Evolutionary conservation across 1,139 yeast genomes (phyloP).

Genomic region (Tardiomyces blankii): DNA sequence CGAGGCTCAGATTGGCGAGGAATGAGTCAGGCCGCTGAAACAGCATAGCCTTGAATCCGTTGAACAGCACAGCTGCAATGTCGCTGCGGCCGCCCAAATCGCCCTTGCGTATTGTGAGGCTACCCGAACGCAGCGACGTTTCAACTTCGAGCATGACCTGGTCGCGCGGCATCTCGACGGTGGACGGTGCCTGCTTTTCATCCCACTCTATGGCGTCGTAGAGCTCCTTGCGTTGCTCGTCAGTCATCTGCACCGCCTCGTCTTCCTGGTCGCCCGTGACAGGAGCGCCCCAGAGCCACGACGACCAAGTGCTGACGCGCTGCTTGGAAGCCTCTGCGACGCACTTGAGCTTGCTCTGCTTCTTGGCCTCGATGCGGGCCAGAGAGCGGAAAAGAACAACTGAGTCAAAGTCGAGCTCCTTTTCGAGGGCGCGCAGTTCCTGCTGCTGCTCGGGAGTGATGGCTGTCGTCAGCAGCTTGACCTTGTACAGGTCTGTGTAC

Average conservation of each 20-base stretch:
- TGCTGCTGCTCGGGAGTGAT: conserved; percentile 20
- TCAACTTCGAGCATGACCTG: conserved; percentile 55
- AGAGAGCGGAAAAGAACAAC: conserved; percentile 75
- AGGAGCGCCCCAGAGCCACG: conserved; percentile 29
- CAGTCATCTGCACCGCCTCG: conserved; percentile 29
- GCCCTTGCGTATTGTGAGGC: conserved; percentile 45
- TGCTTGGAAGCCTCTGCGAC: not conserved
- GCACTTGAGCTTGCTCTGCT: conserved; percentile 32
- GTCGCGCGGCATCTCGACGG: conserved; percentile 64
- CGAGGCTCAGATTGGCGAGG: conserved; percentile 57
- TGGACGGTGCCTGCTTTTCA: conserved; percentile 44
- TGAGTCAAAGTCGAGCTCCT: conserved; percentile 58
- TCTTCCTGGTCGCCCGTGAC: conserved; percentile 14
- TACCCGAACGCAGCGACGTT: conserved; percentile 66
- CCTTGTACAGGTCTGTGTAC: conserved; percentile 64
- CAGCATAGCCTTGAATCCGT: conserved; percentile 67
- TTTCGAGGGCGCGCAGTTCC: conserved; percentile 44
- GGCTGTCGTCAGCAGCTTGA: conserved; percentile 28
- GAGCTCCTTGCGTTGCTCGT: conserved; percentile 49
- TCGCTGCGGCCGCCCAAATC: conserved; percentile 27
- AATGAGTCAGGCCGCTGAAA: conserved; percentile 74
- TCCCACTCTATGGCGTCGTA: conserved; percentile 93
- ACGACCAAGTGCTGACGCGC: conserved; percentile 13
- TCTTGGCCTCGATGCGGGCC: conserved; percentile 55
- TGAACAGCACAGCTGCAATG: conserved; percentile 71